A percentile compares a stretch with the other conserved stretches of the same genome.
Evolutionary conservation across 331 rosid genomes (phyloP).

Genomic region (Phaseolus coccineus): DNA sequence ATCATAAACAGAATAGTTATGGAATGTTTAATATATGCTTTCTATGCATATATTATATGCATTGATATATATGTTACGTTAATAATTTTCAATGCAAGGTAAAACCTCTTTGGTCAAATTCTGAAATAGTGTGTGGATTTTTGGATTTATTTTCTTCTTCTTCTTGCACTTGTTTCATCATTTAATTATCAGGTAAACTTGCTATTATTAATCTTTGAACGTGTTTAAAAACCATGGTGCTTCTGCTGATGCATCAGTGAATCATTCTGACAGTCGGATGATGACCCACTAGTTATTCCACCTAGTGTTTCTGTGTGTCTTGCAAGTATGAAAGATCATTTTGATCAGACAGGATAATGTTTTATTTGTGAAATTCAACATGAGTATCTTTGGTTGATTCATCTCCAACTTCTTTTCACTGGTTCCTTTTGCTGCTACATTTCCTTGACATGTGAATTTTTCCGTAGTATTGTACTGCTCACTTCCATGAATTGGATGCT

Average conservation of each 20-base stretch:
- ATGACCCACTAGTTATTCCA: constrained; percentile 71
- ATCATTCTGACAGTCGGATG: constrained; percentile 82
- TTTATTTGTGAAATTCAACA: constrained; percentile 57
- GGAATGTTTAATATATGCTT: neutral
- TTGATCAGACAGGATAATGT: constrained; percentile 59
- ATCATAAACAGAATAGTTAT: neutral
- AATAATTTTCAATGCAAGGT: neutral
- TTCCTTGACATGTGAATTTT: constrained; percentile 88
- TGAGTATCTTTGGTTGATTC: constrained; percentile 60
- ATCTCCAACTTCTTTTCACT: constrained; percentile 65
- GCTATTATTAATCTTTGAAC: constrained; percentile 46
- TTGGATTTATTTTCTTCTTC: constrained; percentile 10
- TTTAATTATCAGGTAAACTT: constrained; percentile 12
- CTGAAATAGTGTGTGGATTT: neutral
- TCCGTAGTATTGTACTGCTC: constrained; percentile 71
- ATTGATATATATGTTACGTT: neutral
- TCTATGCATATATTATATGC: neutral
- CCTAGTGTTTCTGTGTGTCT: constrained; percentile 61
- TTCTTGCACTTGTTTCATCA: constrained; percentile 15
- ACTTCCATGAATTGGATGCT: constrained; percentile 68
- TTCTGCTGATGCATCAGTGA: constrained; percentile 80
- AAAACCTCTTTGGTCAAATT: neutral
- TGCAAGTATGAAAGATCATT: constrained; percentile 58
- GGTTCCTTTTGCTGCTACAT: constrained; percentile 82
- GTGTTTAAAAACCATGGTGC: constrained; percentile 79